Evolutionary conservation across 2,329 filamentous ascomycete species (phyloP).

Genomic region (Colletotrichum musicola): DNA sequence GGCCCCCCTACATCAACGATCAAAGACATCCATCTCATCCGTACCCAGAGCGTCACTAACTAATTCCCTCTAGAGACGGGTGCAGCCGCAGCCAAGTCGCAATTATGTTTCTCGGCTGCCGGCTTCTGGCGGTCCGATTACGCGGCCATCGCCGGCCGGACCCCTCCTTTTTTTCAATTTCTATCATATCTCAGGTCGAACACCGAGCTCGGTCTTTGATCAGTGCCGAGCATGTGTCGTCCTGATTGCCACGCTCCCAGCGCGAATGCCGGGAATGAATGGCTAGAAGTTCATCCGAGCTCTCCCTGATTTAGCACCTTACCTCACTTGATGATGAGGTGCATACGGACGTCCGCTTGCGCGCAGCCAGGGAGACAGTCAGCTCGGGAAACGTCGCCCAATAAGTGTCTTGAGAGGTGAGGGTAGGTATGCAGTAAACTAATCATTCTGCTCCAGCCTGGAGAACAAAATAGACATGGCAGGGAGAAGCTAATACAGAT

Average conservation of each 20-base stretch:
- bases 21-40: too few relatives aligned
- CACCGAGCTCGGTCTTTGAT: constrained; percentile 1
- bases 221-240: constrained; percentile 1
- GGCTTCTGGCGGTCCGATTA: constrained; percentile 16
- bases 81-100: neutral
- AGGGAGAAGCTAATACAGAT: too few relatives aligned
- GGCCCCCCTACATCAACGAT: too few relatives aligned
- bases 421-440: too few relatives aligned
- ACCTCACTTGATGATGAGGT: neutral
- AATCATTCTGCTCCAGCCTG: too few relatives aligned
- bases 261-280: neutral
- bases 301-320: neutral
- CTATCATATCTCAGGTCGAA: constrained; percentile 7
- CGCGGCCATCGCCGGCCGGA: constrained; percentile 5
- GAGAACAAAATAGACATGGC: too few relatives aligned
- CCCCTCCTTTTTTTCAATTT: neutral
- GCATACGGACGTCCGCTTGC: too few relatives aligned
- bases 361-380: too few relatives aligned
- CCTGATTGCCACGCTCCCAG: neutral
- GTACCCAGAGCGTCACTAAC: too few relatives aligned
- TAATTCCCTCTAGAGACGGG: neutral
- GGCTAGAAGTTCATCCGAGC: neutral
- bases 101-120: neutral
- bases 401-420: too few relatives aligned
- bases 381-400: too few relatives aligned